A percentile compares a stretch with the other conserved stretches of the same genome.
These are phyloP conservation scores for Dentipellis sp. DNA, from an alignment of 768 basidiomycete species.

Conservation along the genomic window DNA sequence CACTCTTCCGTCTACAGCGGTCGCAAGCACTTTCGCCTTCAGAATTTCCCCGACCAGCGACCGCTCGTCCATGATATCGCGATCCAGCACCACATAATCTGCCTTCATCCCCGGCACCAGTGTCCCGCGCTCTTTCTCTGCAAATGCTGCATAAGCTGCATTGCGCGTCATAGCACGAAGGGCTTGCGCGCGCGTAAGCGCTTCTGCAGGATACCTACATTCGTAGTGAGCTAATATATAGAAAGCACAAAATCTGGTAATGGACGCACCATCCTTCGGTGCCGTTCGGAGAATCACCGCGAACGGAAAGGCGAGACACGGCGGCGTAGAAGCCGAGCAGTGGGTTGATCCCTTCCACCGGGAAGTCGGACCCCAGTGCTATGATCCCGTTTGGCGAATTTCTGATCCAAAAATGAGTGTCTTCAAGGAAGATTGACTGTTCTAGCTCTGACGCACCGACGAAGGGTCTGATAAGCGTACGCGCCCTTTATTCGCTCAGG, in stretches of 20 bases:
- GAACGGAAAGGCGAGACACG: slow-evolving; percentile 56
- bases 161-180: slow-evolving; percentile 88
- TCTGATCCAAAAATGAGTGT: slow-evolving; percentile 20
- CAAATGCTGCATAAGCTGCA: slow-evolving; percentile 81
- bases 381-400: slow-evolving; percentile 45
- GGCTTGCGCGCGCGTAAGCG: slow-evolving; percentile 73
- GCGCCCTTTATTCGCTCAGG: slow-evolving; percentile 76
- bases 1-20: slow-evolving; percentile 66
- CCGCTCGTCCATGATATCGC: slow-evolving; percentile 55
- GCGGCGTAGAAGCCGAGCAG: slow-evolving; percentile 88
- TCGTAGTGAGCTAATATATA: neutral
- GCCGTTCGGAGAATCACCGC: slow-evolving; percentile 79
- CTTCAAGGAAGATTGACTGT: neutral
- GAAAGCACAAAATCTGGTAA: neutral
- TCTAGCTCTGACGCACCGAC: slow-evolving; percentile 39
- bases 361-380: slow-evolving; percentile 90
- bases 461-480: slow-evolving; percentile 79
- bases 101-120: slow-evolving; percentile 73
- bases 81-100: slow-evolving; percentile 79
- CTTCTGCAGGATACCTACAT: slow-evolving; percentile 63
- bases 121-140: slow-evolving; percentile 63
- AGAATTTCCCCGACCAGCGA: slow-evolving; percentile 54
- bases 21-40: slow-evolving; percentile 55
- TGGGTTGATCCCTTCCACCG: slow-evolving; percentile 86
- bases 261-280: slow-evolving; percentile 63